These are phyloP conservation scores for Typha latifolia DNA, from an alignment of 176 grass and related monocot species.

Conservation along the genomic window DNA sequence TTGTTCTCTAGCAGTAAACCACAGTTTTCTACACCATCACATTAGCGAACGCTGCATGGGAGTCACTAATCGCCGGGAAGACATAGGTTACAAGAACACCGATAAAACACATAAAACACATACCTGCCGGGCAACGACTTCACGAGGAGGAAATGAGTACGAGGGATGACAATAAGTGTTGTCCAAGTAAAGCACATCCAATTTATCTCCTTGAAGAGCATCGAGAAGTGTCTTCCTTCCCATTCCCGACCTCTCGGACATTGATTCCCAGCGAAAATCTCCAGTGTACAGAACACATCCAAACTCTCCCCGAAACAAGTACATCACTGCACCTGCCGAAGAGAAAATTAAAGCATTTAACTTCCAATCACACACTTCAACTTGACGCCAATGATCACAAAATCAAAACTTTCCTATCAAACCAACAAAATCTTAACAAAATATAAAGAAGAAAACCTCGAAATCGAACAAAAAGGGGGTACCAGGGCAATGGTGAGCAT, in stretches of 20 bases:
- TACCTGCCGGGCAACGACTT: conserved; percentile 58
- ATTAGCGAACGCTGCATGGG: neutral
- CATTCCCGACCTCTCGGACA: conserved; percentile 38
- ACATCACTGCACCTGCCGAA: conserved; percentile 70
- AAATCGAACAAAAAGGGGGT: neutral
- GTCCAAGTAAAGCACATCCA: conserved; percentile 70
- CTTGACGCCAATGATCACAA: neutral
- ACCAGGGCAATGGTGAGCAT: conserved; percentile 65
- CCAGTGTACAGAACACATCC: conserved; percentile 76
- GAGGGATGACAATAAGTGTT: conserved; percentile 85
- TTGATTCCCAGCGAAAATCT: conserved; percentile 67
- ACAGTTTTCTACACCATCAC: no score
- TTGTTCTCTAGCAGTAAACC: no score
- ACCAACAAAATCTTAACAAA: neutral
- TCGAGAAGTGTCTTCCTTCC: conserved; percentile 55
- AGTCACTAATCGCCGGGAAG: neutral
- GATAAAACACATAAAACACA: neutral
- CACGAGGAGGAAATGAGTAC: conserved; percentile 71
- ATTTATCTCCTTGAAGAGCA: conserved; percentile 44
- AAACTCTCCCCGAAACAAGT: conserved; percentile 69
- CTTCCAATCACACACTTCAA: neutral
- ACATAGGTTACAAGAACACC: neutral
- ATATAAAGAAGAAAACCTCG: neutral
- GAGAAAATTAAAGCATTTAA: neutral
- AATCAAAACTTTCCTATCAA: neutral